These are phyloP conservation scores for Blastomyces gilchristii DNA, from an alignment of 2,329 filamentous ascomycete species.

Conservation along the genomic window DNA sequence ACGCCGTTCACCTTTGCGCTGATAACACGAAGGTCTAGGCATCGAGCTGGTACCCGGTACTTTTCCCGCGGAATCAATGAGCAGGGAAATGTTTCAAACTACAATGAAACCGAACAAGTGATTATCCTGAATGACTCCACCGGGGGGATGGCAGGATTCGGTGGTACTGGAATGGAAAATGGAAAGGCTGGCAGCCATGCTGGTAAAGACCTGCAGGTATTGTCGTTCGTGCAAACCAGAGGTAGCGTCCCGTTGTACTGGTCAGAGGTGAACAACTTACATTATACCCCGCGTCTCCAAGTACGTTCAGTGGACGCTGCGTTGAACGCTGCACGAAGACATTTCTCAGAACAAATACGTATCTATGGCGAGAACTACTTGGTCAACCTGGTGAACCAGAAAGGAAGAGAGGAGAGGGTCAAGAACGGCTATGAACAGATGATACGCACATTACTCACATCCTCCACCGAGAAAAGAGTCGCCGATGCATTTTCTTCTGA, in stretches of 20 bases:
- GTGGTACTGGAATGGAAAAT: slow-evolving; percentile 64
- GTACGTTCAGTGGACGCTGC: slow-evolving; percentile 76
- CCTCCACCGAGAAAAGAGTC: slow-evolving; percentile 55
- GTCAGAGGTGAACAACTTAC: slow-evolving; percentile 88
- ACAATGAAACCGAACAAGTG: slow-evolving; percentile 95
- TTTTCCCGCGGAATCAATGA: slow-evolving; percentile 92
- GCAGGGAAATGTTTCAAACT: slow-evolving; percentile 91
- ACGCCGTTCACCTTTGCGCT: slow-evolving; percentile 75
- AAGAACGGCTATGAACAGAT: slow-evolving; percentile 93
- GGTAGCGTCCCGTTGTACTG: slow-evolving; percentile 94
- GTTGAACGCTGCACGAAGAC: slow-evolving; percentile 64
- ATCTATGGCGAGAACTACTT: slow-evolving; percentile 95
- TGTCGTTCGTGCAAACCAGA: slow-evolving; percentile 92
- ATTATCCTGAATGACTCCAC: slow-evolving; percentile 76
- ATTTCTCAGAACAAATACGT: slow-evolving; percentile 88
- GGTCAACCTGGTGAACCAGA: slow-evolving; percentile 95
- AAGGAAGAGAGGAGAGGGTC: slow-evolving; percentile 76
- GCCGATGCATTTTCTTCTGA: slow-evolving; percentile 59
- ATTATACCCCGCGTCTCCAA: slow-evolving; percentile 84
- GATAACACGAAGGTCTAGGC: slow-evolving; percentile 78
- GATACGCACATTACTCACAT: slow-evolving; percentile 62
- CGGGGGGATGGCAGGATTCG: slow-evolving; percentile 67
- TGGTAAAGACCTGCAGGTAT: slow-evolving; percentile 70
- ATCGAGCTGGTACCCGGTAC: slow-evolving; percentile 84
- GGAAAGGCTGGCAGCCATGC: slow-evolving; percentile 51